Base-by-base conservation (phyloP, 1,284 basidiomycete genomes). In the Sanghuangporus baumii region DNA sequence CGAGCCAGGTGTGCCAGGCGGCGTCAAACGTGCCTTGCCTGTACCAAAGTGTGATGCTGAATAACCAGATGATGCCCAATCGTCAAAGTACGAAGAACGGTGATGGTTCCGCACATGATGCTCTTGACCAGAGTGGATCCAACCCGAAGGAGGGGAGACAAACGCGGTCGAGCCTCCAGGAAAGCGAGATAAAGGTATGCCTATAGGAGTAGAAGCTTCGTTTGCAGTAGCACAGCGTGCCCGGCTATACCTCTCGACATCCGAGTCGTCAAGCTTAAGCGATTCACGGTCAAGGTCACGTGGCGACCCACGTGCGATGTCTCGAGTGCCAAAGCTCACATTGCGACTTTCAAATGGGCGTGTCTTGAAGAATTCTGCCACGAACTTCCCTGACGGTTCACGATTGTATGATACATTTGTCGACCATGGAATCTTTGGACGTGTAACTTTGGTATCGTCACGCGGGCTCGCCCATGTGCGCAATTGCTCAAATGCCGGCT, bases 81-180 rank as follows among this genome's bases (percentile, higher is more conserved):
- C 60, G 62, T 83, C 80, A 62, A 80, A 76, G 65, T 80, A 81
- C 7, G 83, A 78, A 46, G 43, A 46, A 9, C 82, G 76, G 59
- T 76, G 76, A 68, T 85, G 84, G 63, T 82, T 75, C 59, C 78
- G 71, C 43, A 60, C 66, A 18, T 68, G 67, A 31, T 56, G 34
- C 31, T 66, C 60, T 55, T 57, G 37, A 51, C 7, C 34, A 36
- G 26, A 60, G 14, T 63, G 60, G 50, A 65, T 46, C 60, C 62
- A 48, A 59, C 67, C 40, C 14, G 68, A 41, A 66, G 75, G 70
- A 38, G 71, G 65, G 16, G 68, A 58, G 61, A 75, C 73, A 62
- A 77, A 69, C 64, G 14, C 14, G n/a, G 20, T 37, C 16, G 31
- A 5, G 14, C 52, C 52, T n/a, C 72, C 7, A 80, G 76, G 50